Percentiles rank a stretch among this genome's conserved stretches.
phyloP scores from a whole-genome alignment of 2,329 filamentous ascomycete species.

The Nemania sp. region DNA sequence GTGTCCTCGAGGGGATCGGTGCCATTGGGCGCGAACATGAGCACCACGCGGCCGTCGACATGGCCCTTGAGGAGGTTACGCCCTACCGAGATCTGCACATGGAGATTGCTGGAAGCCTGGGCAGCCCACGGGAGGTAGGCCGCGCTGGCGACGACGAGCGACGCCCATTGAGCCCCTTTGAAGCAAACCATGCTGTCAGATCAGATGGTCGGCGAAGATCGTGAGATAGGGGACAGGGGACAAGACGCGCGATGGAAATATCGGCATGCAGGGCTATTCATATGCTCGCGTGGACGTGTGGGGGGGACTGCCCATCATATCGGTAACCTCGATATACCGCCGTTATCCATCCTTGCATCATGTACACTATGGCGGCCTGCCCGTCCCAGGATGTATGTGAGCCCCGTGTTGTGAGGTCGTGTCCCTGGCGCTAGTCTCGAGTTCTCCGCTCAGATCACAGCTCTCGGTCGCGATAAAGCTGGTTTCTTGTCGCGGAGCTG shows the following conservation, averaged over 20 bases:
- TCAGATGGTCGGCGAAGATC: background rate
- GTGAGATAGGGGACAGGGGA: background rate
- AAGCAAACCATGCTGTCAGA: conserved; percentile 19
- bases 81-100: conserved; percentile 35
- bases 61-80: conserved; percentile 22
- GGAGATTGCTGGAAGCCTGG: conserved; percentile 10
- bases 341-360: too few relatives aligned
- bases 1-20: conserved; percentile 32
- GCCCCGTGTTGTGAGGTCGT: too few relatives aligned
- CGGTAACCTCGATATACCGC: background rate
- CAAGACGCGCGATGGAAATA: background rate
- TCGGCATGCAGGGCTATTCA: conserved; percentile 3
- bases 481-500: too few relatives aligned
- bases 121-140: conserved; percentile 14
- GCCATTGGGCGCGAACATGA: conserved; percentile 34
- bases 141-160: conserved; percentile 17
- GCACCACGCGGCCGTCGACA: conserved; percentile 31
- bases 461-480: background rate
- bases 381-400: too few relatives aligned
- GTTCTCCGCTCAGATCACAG: background rate
- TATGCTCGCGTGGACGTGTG: conserved; percentile 7
- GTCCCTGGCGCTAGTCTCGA: too few relatives aligned
- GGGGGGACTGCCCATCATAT: conserved; percentile 1
- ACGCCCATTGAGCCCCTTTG: conserved; percentile 16
- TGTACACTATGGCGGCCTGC: too few relatives aligned